Conservation (phyloP, 352 stramenopile species). For the Pythium coloratum region DNA sequence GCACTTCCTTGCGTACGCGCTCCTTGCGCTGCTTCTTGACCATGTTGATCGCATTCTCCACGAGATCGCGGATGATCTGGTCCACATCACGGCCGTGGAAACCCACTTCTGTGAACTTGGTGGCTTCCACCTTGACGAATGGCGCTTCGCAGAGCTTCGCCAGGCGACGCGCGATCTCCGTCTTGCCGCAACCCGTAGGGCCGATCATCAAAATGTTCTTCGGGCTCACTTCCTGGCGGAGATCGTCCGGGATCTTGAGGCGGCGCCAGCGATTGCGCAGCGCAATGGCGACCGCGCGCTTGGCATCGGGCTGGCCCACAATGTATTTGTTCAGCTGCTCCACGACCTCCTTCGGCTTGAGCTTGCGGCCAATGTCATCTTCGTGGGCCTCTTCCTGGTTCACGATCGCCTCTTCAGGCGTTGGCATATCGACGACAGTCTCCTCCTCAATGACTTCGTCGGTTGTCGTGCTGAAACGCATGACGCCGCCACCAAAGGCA, state of each 20-base stretch:
- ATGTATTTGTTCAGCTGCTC: slow-evolving; percentile 97
- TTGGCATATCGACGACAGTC: slow-evolving; percentile 11
- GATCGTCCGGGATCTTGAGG: slow-evolving; percentile 92
- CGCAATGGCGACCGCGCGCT: slow-evolving; percentile 97
- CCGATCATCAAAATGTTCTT: slow-evolving; percentile 99
- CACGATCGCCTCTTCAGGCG: slow-evolving; percentile 20
- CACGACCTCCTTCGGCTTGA: slow-evolving; percentile 94
- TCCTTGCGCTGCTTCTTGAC: slow-evolving; percentile 96
- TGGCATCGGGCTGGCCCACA: slow-evolving; percentile 96
- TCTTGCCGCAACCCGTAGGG: slow-evolving; percentile 98
- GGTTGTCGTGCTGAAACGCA: slow-evolving; percentile 36
- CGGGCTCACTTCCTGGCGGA: slow-evolving; percentile 92
- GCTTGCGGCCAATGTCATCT: slow-evolving; percentile 73
- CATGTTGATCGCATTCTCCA: slow-evolving; percentile 97
- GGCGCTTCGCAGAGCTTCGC: slow-evolving; percentile 96
- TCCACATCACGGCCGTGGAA: slow-evolving; percentile 99
- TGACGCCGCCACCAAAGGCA: slow-evolving; percentile 11
- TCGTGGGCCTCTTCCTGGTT: slow-evolving; percentile 34
- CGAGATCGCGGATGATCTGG: slow-evolving; percentile 98
- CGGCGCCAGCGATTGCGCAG: slow-evolving; percentile 98
- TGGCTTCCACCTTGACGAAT: slow-evolving; percentile 98
- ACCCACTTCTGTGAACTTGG: slow-evolving; percentile 99
- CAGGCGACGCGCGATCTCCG: slow-evolving; percentile 97
- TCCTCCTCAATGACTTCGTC: slow-evolving; percentile 12
- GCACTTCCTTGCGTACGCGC: slow-evolving; percentile 90